phyloP scores from a whole-genome alignment of 1,284 basidiomycete genomes.

The Sphagnurus paluster region DNA sequence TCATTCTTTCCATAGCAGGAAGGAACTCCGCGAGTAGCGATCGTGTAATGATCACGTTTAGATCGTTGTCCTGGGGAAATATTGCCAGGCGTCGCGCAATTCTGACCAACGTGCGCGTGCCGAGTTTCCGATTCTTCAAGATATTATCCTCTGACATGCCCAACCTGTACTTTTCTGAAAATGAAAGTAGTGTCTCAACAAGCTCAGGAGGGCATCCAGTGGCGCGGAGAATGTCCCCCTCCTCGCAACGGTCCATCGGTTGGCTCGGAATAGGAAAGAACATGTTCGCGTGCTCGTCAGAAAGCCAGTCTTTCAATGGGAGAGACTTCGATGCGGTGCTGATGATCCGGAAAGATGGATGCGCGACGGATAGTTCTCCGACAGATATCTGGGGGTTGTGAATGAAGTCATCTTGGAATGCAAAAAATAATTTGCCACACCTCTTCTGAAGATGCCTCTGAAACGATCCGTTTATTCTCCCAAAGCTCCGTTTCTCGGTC shows the following conservation, averaged over 20 bases:
- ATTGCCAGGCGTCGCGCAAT: constrained; percentile 50
- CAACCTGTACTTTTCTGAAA: constrained; percentile 57
- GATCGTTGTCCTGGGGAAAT: constrained; percentile 43
- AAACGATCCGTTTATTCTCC: constrained; percentile 59
- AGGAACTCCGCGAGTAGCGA: constrained; percentile 61
- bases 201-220: constrained; percentile 40
- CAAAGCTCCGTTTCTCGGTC: constrained; percentile 64
- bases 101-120: constrained; percentile 58
- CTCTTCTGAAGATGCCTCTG: constrained; percentile 45
- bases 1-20: constrained; percentile 56
- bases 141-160: constrained; percentile 54
- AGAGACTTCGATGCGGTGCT: constrained; percentile 62
- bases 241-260: constrained; percentile 57
- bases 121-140: constrained; percentile 61
- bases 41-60: constrained; percentile 47
- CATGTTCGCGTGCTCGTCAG: constrained; percentile 67
- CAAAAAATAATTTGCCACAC: constrained; percentile 25
- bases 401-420: constrained; percentile 6
- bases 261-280: constrained; percentile 61
- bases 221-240: constrained; percentile 39
- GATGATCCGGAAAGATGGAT: constrained; percentile 61
- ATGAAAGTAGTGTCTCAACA: constrained; percentile 40
- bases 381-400: constrained; percentile 28
- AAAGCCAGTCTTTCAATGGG: constrained; percentile 63
- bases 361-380: constrained; percentile 48